Conservation (phyloP, 139 green algal genomes). For the Zygnema cylindricum region DNA sequence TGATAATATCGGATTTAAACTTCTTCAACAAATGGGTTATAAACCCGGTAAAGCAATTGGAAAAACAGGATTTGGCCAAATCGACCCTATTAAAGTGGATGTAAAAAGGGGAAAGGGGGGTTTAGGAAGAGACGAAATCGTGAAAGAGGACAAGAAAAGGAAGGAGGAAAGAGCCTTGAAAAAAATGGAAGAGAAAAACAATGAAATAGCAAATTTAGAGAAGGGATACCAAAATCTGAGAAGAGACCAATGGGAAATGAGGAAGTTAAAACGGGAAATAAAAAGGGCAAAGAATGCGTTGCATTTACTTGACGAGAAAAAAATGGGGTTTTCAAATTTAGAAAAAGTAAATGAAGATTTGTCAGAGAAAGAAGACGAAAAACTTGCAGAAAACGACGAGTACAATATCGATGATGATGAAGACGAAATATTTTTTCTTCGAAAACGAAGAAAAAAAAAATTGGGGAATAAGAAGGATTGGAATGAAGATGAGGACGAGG, state of each 20-base stretch:
- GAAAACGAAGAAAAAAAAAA: too few species aligned
- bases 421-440: too few species aligned
- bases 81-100: not conserved
- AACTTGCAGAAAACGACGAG: too few species aligned
- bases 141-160: not conserved
- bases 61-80: not conserved
- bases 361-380: too few species aligned
- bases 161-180: not conserved
- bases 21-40: not conserved
- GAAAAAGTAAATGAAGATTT: too few species aligned
- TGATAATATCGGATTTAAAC: not conserved
- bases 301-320: not conserved
- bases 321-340: too few species aligned
- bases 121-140: not conserved
- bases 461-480: too few species aligned
- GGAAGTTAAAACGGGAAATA: not conserved
- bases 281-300: not conserved
- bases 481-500: not conserved
- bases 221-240: not conserved
- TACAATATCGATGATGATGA: too few species aligned
- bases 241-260: not conserved
- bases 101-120: not conserved
- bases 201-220: not conserved
- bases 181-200: not conserved
- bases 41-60: not conserved